Evolutionary conservation across 306 rosid species (phyloP), one percentile per base, ranked within the genome.

Genomic region (Lablab purpureus): DNA sequence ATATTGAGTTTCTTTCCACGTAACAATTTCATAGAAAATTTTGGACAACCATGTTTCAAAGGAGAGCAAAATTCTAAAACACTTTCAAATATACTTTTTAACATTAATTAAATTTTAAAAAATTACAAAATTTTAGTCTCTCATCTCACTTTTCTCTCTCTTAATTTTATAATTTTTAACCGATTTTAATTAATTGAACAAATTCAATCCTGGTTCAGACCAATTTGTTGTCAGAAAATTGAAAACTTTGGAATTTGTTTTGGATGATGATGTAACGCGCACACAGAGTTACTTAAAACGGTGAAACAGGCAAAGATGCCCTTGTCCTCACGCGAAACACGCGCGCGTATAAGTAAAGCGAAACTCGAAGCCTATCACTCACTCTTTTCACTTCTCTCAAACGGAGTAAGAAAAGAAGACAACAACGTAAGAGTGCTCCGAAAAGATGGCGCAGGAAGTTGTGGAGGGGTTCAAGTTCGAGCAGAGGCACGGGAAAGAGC

Each of bases 401-500:
- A 7, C n/a, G 2, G 4, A 11, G 3, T 18, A 19, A 8, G 3
- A 56, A 54, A 21, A 10, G 1, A 49, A 17, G 9, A 6, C 3
- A 51, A 2, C 10, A 19, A 21, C 27, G 6, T 21, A 2, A 19
- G 1, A 55, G 34, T 23, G 34, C 23, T 56, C 15, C 8, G 34
- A 62, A 17, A 34, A 34, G 14, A 90, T 92, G 97, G 85, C 89
- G 30, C 72, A 69, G 28, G 37, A 79, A 19, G 22, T 80, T 0
- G 89, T 80, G 1, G 90, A 91, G 25, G 95, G 94, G 0, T 77
- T 92, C 73, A 89, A 65, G 67, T 91, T 95, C 56, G 94, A 93
- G 68, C 99, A 93, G 85, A 87, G 83, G 79, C 99, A 95, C 69
- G 99, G 99, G 4, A 94, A 94, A 72, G 85, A 86, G 51, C 83